Percentiles rank a stretch among this genome's conserved stretches.
Evolutionary conservation across 345 rosid species (phyloP).

Genomic region (Ceriops decandra): DNA sequence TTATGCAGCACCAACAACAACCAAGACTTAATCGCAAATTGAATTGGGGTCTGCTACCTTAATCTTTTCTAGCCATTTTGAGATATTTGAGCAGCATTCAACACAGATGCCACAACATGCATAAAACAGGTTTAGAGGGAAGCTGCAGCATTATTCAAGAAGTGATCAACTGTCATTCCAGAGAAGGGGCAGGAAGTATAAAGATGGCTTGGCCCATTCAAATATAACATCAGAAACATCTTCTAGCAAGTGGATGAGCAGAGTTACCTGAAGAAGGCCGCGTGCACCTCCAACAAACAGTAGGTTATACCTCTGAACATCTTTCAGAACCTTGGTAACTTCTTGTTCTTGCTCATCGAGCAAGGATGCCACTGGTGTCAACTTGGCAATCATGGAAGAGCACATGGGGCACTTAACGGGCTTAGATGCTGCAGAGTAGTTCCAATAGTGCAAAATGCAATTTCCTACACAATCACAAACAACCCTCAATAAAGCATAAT

Average conservation of each 20-base stretch:
- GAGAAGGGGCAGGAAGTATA: too few relatives aligned
- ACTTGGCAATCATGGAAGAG: constrained; percentile 44
- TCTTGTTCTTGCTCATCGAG: constrained; percentile 39
- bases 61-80: too few relatives aligned
- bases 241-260: not conserved
- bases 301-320: constrained; percentile 63
- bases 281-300: constrained; percentile 65
- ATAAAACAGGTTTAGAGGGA: too few relatives aligned
- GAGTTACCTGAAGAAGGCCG: constrained; percentile 59
- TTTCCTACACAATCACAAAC: constrained; percentile 37
- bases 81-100: not conserved
- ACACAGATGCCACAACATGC: not conserved
- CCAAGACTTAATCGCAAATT: too few relatives aligned
- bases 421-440: constrained; percentile 60
- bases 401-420: constrained; percentile 97
- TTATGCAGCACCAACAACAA: not conserved
- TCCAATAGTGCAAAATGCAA: constrained; percentile 90
- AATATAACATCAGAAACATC: not conserved
- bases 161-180: too few relatives aligned
- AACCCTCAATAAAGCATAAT: not conserved
- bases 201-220: not conserved
- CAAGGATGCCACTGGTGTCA: constrained; percentile 57
- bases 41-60: too few relatives aligned
- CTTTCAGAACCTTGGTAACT: constrained; percentile 49
- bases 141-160: too few relatives aligned